Evolutionary conservation across 2,329 filamentous ascomycete genomes (phyloP).

Genomic region (Trichoderma sp.): DNA sequence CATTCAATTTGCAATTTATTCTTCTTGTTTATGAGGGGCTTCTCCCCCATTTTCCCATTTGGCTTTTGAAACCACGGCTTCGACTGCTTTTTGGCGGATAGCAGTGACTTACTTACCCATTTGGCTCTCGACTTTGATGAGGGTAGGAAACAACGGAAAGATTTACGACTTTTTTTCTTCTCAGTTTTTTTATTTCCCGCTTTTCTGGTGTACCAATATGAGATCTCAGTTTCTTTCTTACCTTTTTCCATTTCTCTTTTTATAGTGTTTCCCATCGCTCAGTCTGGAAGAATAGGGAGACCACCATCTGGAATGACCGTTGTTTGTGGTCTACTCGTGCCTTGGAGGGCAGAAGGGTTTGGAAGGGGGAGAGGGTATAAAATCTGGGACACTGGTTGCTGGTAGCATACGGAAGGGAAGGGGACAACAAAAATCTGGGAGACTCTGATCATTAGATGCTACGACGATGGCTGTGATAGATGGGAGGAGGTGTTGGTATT

Average conservation of each 20-base stretch:
- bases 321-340: neutral
- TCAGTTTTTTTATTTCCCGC: neutral
- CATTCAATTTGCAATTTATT: conserved; percentile 3
- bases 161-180: neutral
- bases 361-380: neutral
- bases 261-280: neutral
- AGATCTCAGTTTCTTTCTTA: neutral
- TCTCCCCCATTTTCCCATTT: neutral
- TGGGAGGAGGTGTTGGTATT: neutral
- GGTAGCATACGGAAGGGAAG: conserved; percentile 1
- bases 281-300: neutral
- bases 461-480: conserved; percentile 10
- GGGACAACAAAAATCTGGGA: neutral
- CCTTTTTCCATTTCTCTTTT: neutral
- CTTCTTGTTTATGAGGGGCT: neutral
- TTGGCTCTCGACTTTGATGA: neutral
- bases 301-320: neutral
- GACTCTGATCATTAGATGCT: neutral
- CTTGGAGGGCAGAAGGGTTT: neutral
- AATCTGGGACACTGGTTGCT: neutral
- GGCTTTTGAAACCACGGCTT: neutral
- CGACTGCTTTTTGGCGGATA: neutral
- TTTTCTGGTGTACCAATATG: neutral
- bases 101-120: neutral
- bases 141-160: neutral